Evolutionary conservation across 78 protist species (phyloP), one percentile per base, ranked within the genome.

Genomic region (Tieghemostelium lacteum): DNA sequence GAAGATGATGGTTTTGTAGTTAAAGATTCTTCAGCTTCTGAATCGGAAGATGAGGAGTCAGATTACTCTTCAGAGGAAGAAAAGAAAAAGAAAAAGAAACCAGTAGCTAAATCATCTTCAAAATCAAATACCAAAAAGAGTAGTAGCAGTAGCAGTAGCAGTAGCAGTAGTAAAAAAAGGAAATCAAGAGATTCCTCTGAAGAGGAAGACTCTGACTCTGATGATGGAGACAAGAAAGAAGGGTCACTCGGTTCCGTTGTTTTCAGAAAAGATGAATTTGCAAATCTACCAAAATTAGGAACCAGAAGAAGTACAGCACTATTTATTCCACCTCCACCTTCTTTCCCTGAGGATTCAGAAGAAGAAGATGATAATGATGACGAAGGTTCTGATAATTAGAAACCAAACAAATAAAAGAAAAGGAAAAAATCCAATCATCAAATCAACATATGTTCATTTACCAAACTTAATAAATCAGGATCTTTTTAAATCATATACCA

Each of bases 1-100:
- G 77, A 71, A 20, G 64, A 52, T 17, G 77, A 71, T 71, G 77
- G 77, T 71, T 71, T 71, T 71, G 60, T 45, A 29, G 77, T 71
- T 20, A 71, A 52, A 14, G 77, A 71, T 71, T 24, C 60, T 0
- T 39, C 33, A 24, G 60, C 77, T 0, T 24, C 49, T 3, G 74
- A 40, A 16, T 39, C 29, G 5, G 60, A 36, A 4, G 33, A 45
- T 2, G 52, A 55, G 16, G 77, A 71, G 8, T 19, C n/a, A 2
- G 74, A 67, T 17, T 22, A 7, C 7, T 40, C 60, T 28, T 37
- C 55, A 3, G 77, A 71, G 20, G 77, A 71, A 16, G 64, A 42
- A 16, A 39, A 20, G 45, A 71, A 36, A 71, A 71, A 71, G 63
- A 71, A 71, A 36, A 71, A 71, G 61, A 45, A 40, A 17, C 6